Percentiles rank a stretch among this genome's conserved stretches.
Conservation (phyloP, 441 rosid species). For the Codiaeum variegatum region DNA sequence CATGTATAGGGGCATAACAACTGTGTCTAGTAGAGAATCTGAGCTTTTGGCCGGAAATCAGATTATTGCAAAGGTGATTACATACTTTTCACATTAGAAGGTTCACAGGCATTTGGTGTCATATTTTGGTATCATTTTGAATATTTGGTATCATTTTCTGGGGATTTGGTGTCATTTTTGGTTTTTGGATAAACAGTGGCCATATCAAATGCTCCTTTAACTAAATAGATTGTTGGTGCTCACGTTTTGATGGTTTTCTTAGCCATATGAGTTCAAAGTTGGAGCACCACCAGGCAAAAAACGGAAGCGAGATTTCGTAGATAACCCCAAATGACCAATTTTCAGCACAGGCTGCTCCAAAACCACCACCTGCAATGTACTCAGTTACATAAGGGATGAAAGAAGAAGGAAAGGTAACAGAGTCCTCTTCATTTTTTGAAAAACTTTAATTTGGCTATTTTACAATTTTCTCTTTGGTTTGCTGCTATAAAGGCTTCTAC, state of each 20-base stretch:
- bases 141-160: no score
- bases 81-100: slow-evolving; percentile 7
- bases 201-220: no score
- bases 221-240: slow-evolving; percentile 11
- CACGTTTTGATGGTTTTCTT: slow-evolving; percentile 14
- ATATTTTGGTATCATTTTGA: no score
- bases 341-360: slow-evolving; percentile 94
- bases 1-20: slow-evolving; percentile 69
- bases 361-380: slow-evolving; percentile 92
- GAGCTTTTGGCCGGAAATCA: slow-evolving; percentile 94
- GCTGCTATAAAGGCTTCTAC: no score
- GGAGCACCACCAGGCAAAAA: slow-evolving; percentile 85
- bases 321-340: slow-evolving; percentile 90
- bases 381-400: slow-evolving; percentile 75
- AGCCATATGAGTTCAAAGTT: slow-evolving; percentile 86
- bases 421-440: neutral
- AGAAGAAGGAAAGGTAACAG: slow-evolving; percentile 86
- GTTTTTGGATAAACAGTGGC: no score
- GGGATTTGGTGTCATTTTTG: no score
- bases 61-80: slow-evolving; percentile 65
- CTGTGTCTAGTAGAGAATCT: slow-evolving; percentile 82
- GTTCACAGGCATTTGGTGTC: no score
- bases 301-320: slow-evolving; percentile 76
- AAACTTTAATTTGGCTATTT: no score
- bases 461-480: no score